phyloP scores from a whole-genome alignment of 2,329 filamentous ascomycete species.

The Penicillium sp. region DNA sequence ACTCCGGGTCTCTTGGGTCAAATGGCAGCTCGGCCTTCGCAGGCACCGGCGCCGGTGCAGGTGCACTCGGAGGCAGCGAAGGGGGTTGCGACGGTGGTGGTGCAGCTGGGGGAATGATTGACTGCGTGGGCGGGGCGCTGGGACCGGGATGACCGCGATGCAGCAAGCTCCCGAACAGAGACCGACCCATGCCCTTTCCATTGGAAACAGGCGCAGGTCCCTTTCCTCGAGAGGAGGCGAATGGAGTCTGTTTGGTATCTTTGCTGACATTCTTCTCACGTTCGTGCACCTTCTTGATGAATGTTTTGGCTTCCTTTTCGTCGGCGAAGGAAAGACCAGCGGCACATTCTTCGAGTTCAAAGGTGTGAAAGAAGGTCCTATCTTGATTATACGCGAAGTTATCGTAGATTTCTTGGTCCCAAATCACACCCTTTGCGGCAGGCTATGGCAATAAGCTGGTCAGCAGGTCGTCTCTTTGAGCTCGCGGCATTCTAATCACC shows the following conservation, averaged over 20 bases:
- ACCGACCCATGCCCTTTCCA: slow-evolving; percentile 54
- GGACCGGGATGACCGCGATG: slow-evolving; percentile 54
- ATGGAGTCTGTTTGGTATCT: slow-evolving; percentile 78
- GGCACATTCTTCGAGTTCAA: slow-evolving; percentile 90
- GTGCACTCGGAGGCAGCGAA: slow-evolving; percentile 27
- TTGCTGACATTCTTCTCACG: slow-evolving; percentile 95
- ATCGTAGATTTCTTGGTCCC: slow-evolving; percentile 98
- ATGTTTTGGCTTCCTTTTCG: slow-evolving; percentile 96
- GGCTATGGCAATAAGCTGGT: slow-evolving; percentile 55
- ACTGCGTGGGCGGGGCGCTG: slow-evolving; percentile 32
- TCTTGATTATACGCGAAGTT: slow-evolving; percentile 95
- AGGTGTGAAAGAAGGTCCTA: slow-evolving; percentile 95
- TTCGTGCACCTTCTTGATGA: slow-evolving; percentile 97
- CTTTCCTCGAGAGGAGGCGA: slow-evolving; percentile 58
- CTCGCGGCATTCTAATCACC: slow-evolving; percentile 40
- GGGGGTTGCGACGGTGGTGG: slow-evolving; percentile 36
- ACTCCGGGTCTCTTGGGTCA: slow-evolving; percentile 65
- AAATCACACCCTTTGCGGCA: slow-evolving; percentile 81
- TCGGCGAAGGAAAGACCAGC: slow-evolving; percentile 91
- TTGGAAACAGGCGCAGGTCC: slow-evolving; percentile 49
- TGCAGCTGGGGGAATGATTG: slow-evolving; percentile 30
- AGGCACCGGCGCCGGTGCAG: too few species aligned
- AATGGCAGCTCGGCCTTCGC: slow-evolving; percentile 52
- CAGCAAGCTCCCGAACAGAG: slow-evolving; percentile 56
- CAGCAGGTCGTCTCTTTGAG: slow-evolving; percentile 6